Evolutionary conservation across 768 basidiomycete genomes (phyloP), one percentile per base, ranked within the genome.

Genomic region (Pulveroboletus sp.): DNA sequence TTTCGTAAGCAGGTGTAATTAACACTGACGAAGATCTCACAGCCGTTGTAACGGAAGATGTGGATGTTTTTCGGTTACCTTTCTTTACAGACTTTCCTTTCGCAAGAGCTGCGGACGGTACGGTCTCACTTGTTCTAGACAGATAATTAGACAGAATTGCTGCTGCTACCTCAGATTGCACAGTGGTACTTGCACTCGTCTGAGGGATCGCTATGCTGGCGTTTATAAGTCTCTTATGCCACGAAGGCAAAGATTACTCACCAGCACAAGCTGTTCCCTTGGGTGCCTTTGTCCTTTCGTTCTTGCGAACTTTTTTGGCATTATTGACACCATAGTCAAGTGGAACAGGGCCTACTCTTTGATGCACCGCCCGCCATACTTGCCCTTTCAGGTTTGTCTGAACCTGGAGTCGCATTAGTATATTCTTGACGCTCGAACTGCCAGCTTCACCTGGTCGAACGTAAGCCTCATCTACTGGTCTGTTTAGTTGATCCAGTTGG

Each of bases 131-230:
- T 47, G 46, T 11, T 39, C 35, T 50, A 14, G 48, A 33, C n/a
- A 47, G 3, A 32, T 4, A 41, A 50, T 21, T 33, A 37, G 52
- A 55, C 41, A 56, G 39, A 43, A 59, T 64, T 28, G 57, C 53
- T 42, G 59, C 51, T 54, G 43, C 42, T 37, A 64, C 50, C 43
- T 59, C 62, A 6, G 52, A 47, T 32, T 30, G 47, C 7, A 66
- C 44, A 42, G 2, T 40, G 21, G 37, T 15, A 47, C 62, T 61
- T 49, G 35, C 62, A 42, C 14, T 55, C 11, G 62, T 62, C 21
- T 26, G 37, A 32, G 51, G 52, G 17, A 52, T 46, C 38, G 43
- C 65, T 65, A 61, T 48, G 28, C 67, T 64, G 46, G 54, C 43
- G 48, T 52, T 52, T 36, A 54, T 63, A 46, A 57, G 60, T 48